Evolutionary conservation across 495 filamentous ascomycete genomes (phyloP), one percentile per base, ranked within the genome.

Genomic region (Tuber indicum): DNA sequence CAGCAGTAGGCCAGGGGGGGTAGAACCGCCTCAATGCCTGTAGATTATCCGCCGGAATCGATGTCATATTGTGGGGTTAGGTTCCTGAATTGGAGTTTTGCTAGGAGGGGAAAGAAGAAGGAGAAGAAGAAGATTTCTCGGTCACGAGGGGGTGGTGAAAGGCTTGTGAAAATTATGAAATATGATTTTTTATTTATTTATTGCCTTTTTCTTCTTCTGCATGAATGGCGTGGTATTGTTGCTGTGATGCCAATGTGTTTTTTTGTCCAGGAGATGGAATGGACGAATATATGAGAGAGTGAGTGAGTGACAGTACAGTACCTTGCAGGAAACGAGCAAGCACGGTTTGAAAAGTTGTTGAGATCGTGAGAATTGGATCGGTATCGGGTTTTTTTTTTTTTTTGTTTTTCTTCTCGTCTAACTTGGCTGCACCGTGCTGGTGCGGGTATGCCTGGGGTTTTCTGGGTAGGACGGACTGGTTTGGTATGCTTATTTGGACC

Each of bases 401-500:
- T 10, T 58, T 3, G 26, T 62, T 62, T 62, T 3, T 6, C n/a
- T 62, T n/a, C 26, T 58, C 49, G 9, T 58, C 23, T n/a, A 43
- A 58, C 23, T 10, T 6, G 21, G 47, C 47, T 49, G 16, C 17
- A 49, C 21, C 7, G 46, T 49, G 39, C 39, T 41, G 39, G 39
- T 41, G 39, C 39, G 39, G 39, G 39, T 41, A 41, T 41, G 39
- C 1, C 39, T 41, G 39, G 39, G 39, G 39, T 41, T 49, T 21
- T 49, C 6, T 6, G 47, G 49, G n/a, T 62, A 26, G 52, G 12
- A 62, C 12, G 52, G 52, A 32, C 52, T 62, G 52, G 52, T 62
- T 62, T 62, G 9, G 52, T 62, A 62, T 62, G 52, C 52, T 62
- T 62, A 62, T 62, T 62, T 62, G 10, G 52, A 62, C 52, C 52